Conservation (phyloP, 2,329 filamentous ascomycete genomes). For the Scorias spongiosa region DNA sequence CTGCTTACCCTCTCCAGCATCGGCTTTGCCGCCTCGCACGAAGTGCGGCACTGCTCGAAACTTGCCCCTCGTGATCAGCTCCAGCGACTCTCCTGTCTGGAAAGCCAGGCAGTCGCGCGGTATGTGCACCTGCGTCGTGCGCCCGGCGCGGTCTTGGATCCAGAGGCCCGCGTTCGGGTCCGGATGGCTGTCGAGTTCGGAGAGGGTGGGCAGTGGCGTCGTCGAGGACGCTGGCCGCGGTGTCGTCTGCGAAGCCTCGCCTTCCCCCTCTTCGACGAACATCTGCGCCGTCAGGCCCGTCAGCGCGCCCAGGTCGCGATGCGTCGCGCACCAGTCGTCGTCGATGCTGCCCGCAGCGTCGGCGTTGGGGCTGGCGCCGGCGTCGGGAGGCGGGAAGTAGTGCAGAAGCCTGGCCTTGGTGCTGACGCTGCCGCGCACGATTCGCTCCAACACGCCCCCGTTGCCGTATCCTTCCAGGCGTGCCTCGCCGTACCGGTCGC, state of each 20-base stretch:
- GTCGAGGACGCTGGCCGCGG: slow-evolving; percentile 8
- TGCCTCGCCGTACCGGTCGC: slow-evolving; percentile 67
- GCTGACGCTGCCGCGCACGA: slow-evolving; percentile 71
- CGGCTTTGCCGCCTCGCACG: slow-evolving; percentile 56
- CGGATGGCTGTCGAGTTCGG: slow-evolving; percentile 60
- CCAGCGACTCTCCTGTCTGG: slow-evolving; percentile 83
- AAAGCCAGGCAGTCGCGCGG: slow-evolving; percentile 86
- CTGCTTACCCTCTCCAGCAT: no score
- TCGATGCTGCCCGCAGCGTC: slow-evolving; percentile 30
- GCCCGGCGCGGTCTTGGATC: slow-evolving; percentile 70
- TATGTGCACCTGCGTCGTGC: slow-evolving; percentile 81
- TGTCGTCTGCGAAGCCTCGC: slow-evolving; percentile 19
- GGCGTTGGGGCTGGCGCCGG: slow-evolving; percentile 15
- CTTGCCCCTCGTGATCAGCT: slow-evolving; percentile 76
- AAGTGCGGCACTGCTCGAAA: slow-evolving; percentile 96
- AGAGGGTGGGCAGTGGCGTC: slow-evolving; percentile 34
- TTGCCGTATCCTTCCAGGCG: slow-evolving; percentile 61
- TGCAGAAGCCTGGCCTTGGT: slow-evolving; percentile 87
- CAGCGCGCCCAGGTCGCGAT: slow-evolving; percentile 83
- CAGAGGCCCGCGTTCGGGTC: slow-evolving; percentile 83
- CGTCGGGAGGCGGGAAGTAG: slow-evolving; percentile 59
- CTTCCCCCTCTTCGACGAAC: slow-evolving; percentile 67
- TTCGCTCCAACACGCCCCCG: slow-evolving; percentile 64
- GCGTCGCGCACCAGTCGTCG: slow-evolving; percentile 89
- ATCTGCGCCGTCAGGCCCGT: slow-evolving; percentile 90